Evolutionary conservation across 495 filamentous ascomycete species (phyloP).

Genomic region (Pseudomonodictys pantanalensis): DNA sequence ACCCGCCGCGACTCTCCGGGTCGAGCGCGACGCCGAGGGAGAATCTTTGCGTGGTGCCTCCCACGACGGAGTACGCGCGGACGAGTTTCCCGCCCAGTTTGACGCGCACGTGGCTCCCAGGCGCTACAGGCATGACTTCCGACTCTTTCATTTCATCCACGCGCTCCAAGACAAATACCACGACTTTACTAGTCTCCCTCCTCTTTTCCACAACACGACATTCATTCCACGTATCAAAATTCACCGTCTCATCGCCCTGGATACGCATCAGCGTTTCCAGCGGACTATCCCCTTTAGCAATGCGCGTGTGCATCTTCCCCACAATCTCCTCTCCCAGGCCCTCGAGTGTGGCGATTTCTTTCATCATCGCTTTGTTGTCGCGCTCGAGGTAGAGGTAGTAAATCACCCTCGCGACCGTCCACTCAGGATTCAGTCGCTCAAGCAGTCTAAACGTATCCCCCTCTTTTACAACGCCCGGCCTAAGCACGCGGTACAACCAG

Average conservation of each 20-base stretch:
- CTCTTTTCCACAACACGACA: slow-evolving; percentile 27
- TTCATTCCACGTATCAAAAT: slow-evolving; percentile 20
- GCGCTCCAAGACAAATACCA: slow-evolving; percentile 22
- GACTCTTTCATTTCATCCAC: not conserved
- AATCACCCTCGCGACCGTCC: slow-evolving; percentile 56
- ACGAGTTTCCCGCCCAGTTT: slow-evolving; percentile 31
- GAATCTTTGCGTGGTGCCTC: slow-evolving; percentile 21
- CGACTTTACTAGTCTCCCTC: slow-evolving; percentile 19
- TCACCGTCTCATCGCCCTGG: slow-evolving; percentile 42
- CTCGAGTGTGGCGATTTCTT: slow-evolving; percentile 45
- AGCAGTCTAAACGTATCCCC: slow-evolving; percentile 48
- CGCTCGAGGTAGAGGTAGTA: slow-evolving; percentile 53
- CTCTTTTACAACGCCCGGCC: slow-evolving; percentile 47
- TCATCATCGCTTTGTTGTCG: slow-evolving; percentile 46
- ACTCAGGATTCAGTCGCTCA: slow-evolving; percentile 47
- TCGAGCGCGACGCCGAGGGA: slow-evolving; percentile 29
- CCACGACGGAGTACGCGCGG: slow-evolving; percentile 29
- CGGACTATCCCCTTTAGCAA: slow-evolving; percentile 42
- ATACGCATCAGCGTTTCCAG: slow-evolving; percentile 36
- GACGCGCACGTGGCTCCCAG: slow-evolving; percentile 30
- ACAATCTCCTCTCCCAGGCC: slow-evolving; percentile 51
- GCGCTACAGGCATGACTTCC: slow-evolving; percentile 12
- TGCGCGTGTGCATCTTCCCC: slow-evolving; percentile 42
- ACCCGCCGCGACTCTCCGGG: slow-evolving; percentile 21
- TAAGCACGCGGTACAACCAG: slow-evolving; percentile 55